These are phyloP conservation scores for Cladosporium sp. DNA, from an alignment of 2,329 filamentous ascomycete species.

Conservation along the genomic window DNA sequence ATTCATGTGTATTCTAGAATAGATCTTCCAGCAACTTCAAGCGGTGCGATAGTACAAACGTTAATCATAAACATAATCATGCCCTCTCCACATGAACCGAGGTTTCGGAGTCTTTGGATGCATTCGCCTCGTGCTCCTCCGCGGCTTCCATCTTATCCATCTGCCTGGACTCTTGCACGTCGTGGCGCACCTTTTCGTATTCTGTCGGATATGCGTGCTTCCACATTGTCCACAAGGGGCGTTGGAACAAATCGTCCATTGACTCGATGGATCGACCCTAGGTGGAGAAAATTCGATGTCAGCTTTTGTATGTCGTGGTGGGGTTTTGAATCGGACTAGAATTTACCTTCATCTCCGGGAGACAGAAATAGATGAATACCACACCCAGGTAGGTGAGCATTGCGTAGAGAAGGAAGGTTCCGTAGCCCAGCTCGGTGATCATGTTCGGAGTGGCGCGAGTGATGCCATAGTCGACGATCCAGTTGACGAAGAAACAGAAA, in stretches of 20 bases:
- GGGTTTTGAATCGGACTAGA: too few species aligned
- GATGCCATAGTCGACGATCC: conserved; percentile 22
- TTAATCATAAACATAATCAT: neutral
- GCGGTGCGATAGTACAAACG: too few species aligned
- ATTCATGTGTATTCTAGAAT: too few species aligned
- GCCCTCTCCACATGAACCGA: neutral
- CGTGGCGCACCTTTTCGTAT: conserved; percentile 19
- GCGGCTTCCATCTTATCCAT: conserved; percentile 13
- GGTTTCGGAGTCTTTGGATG: neutral
- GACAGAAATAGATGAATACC: conserved; percentile 19
- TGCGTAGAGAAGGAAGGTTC: conserved; percentile 19
- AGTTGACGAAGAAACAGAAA: conserved; percentile 21
- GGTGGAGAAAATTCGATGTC: too few species aligned
- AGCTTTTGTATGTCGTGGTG: too few species aligned
- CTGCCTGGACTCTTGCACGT: conserved; percentile 18
- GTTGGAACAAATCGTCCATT: conserved; percentile 21
- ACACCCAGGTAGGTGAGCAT: conserved; percentile 18
- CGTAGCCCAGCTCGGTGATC: conserved; percentile 19
- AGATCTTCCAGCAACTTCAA: too few species aligned
- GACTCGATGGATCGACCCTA: conserved; percentile 19
- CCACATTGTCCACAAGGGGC: conserved; percentile 19
- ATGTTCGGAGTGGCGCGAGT: conserved; percentile 18
- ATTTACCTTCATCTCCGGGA: conserved; percentile 20
- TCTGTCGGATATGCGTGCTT: conserved; percentile 20
- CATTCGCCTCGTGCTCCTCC: neutral